Percentiles rank a stretch among this genome's conserved stretches.
Evolutionary conservation across 2,329 filamentous ascomycete genomes (phyloP).

Genomic region (Neofusicoccum laricinum): DNA sequence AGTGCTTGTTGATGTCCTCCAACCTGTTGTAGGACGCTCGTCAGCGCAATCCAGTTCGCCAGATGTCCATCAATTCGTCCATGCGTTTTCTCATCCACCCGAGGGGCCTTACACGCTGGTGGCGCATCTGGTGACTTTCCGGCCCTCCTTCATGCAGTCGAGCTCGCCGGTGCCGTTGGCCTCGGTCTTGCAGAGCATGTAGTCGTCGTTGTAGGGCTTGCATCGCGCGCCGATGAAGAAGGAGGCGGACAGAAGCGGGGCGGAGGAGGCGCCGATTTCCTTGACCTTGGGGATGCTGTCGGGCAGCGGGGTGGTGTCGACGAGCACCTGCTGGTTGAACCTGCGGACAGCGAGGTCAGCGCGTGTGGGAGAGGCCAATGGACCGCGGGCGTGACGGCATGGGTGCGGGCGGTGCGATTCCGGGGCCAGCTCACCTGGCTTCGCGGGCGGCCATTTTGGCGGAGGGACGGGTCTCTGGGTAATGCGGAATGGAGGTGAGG

Average conservation of each 20-base stretch:
- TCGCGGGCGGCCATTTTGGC: slow-evolving; percentile 60
- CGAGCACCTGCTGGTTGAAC: slow-evolving; percentile 90
- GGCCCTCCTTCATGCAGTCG: slow-evolving; percentile 93
- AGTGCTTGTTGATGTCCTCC: slow-evolving; percentile 94
- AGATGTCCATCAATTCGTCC: not conserved
- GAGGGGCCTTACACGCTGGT: slow-evolving; percentile 71
- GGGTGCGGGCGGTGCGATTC: slow-evolving; percentile 8
- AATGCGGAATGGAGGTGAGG: slow-evolving; percentile 15
- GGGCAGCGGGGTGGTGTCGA: slow-evolving; percentile 94
- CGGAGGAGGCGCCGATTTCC: slow-evolving; percentile 90
- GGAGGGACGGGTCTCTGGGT: slow-evolving; percentile 20
- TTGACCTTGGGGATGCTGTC: slow-evolving; percentile 87
- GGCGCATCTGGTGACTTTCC: slow-evolving; percentile 94
- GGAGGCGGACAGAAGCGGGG: slow-evolving; percentile 83
- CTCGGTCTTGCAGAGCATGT: slow-evolving; percentile 99
- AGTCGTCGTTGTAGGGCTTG: slow-evolving; percentile 96
- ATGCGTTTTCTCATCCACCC: not conserved
- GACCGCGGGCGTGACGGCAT: not conserved
- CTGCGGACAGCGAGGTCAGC: slow-evolving; percentile 47
- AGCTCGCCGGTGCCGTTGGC: slow-evolving; percentile 86
- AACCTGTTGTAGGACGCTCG: slow-evolving; percentile 54
- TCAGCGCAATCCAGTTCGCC: slow-evolving; percentile 2
- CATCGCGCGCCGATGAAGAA: slow-evolving; percentile 98
- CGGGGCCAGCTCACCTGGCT: slow-evolving; percentile 50
- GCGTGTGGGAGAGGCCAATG: slow-evolving; percentile 22